Evolutionary conservation across 805 yeast genomes (phyloP), one percentile per base, ranked within the genome.

Genomic region (Saccharomycopsis oosterbeekiorum): DNA sequence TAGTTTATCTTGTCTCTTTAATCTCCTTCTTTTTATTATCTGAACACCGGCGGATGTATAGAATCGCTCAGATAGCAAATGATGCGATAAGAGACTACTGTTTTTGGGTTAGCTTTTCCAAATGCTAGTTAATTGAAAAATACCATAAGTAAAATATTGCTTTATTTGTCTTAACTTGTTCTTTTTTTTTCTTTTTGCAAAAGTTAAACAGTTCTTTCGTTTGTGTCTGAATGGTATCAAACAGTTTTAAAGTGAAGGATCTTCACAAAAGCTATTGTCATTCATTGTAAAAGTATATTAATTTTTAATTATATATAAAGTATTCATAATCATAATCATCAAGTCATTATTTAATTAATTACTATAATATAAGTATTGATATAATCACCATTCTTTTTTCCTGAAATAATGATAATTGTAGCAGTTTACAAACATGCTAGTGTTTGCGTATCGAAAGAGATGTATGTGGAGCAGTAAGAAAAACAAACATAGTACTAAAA

Each of bases 221-320:
- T 29, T 29, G n/a, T n/a, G n/a, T n/a, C n/a, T n/a, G n/a, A n/a
- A n/a, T n/a, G n/a, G n/a, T n/a, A n/a, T n/a, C n/a, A n/a, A n/a
- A n/a, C n/a, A n/a, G n/a, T n/a, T n/a, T n/a, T n/a, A n/a, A 29
- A 29, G 34, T 29, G 34, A n/a, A n/a, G n/a, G n/a, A 4, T 29
- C 6, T 29, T 29, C 34, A 14, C 41, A 37, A 10, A 37, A 41
- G 47, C 15, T 21, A 12, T 47, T 21, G 29, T 47, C 53, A 47
- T 47, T 47, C 53, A 47, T 47, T 47, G 53, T 26, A 47, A 47
- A 21, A 47, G n/a, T 47, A 47, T 47, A 47, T 47, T 47, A 47
- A 47, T 47, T 47, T 47, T 47, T 21, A 47, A 47, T 47, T 47
- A 47, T 47, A 43, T 43, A 24, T 47, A 47, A 47, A 47, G 53